Conservation (phyloP, 805 yeast species). For the Candida chilensis region DNA sequence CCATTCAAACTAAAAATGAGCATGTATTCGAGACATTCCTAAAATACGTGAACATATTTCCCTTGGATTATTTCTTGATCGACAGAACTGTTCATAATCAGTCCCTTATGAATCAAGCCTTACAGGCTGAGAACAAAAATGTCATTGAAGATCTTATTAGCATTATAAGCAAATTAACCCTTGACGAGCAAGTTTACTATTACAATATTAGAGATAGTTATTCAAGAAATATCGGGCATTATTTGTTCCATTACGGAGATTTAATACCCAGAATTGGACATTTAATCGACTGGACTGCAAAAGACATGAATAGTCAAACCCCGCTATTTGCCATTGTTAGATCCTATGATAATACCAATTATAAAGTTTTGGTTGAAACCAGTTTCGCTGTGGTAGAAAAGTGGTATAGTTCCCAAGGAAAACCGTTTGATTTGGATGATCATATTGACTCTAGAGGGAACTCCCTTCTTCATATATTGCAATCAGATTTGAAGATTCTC, state of each 20-base stretch:
- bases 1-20: conserved; percentile 39
- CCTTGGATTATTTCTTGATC: conserved; percentile 57
- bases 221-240: conserved; percentile 65
- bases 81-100: conserved; percentile 50
- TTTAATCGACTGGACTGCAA: conserved; percentile 57
- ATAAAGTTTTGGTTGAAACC: conserved; percentile 34
- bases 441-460: conserved; percentile 73
- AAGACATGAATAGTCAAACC: conserved; percentile 63
- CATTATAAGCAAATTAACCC: conserved; percentile 23
- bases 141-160: conserved; percentile 41
- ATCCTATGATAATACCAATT: conserved; percentile 70
- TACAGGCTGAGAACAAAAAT: conserved; percentile 41
- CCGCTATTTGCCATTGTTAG: conserved; percentile 71
- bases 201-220: conserved; percentile 40
- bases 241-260: conserved; percentile 46
- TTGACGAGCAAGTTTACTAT: conserved; percentile 37
- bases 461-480: conserved; percentile 65
- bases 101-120: conserved; percentile 52
- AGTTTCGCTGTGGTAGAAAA: conserved; percentile 33
- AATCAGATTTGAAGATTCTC: conserved; percentile 34
- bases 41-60: conserved; percentile 35
- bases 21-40: conserved; percentile 37
- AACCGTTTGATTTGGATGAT: conserved; percentile 35
- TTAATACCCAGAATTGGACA: conserved; percentile 46
- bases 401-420: conserved; percentile 25